Conservation (phyloP, 768 basidiomycete genomes). For the Lyophyllum decastes region DNA sequence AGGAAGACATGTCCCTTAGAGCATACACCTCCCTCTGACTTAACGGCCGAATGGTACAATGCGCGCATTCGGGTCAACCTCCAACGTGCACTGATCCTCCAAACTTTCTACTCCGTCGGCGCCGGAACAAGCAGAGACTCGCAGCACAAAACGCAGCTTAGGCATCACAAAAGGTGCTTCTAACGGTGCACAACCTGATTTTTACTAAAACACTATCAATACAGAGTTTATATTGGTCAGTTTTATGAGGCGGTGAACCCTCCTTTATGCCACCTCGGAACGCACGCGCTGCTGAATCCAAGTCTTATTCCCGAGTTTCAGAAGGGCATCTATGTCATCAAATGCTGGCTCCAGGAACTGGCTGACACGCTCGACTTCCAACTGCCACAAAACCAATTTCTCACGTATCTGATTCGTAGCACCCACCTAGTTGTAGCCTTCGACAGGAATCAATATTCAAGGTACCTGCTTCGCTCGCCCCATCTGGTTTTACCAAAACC, state of each 20-base stretch:
- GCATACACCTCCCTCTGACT: conserved; percentile 27
- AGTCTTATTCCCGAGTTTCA: conserved; percentile 39
- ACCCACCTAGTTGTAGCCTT: conserved; percentile 38
- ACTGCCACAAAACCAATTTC: conserved; percentile 24
- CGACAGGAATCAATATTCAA: conserved; percentile 31
- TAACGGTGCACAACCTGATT: background rate
- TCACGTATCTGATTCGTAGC: conserved; percentile 41
- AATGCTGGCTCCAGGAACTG: conserved; percentile 46
- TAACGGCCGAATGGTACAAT: conserved; percentile 38
- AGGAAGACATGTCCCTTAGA: conserved; percentile 32
- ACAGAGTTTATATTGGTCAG: conserved; percentile 45
- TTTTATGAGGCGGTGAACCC: conserved; percentile 56
- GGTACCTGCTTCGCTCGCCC: conserved; percentile 34
- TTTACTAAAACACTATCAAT: background rate
- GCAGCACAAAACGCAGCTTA: background rate
- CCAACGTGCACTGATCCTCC: conserved; percentile 50
- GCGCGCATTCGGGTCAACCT: conserved; percentile 44
- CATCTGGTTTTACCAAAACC: conserved; percentile 23
- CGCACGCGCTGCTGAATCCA: conserved; percentile 33
- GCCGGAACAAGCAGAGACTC: conserved; percentile 13
- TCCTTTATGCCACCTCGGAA: conserved; percentile 46
- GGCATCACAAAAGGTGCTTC: conserved; percentile 21
- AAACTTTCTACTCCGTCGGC: conserved; percentile 25
- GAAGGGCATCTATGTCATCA: conserved; percentile 35
- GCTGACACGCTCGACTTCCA: conserved; percentile 33